Conservation (phyloP, 2,329 filamentous ascomycete species). For the Cladophialophora bantiana region DNA sequence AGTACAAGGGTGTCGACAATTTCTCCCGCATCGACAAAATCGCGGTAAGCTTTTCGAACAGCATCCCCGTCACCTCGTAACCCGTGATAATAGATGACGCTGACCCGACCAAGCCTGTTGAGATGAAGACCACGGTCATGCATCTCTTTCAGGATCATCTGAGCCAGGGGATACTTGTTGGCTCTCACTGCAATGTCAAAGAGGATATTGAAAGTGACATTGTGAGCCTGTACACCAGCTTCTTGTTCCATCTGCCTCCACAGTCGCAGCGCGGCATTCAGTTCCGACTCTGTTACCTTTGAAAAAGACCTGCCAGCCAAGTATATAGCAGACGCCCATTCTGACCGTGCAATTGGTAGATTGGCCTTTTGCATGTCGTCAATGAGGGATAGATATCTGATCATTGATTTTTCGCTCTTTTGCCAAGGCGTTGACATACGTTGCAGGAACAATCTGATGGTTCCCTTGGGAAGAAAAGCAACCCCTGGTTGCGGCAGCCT, state of each 20-base stretch:
- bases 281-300: slow-evolving; percentile 63
- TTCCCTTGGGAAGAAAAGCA: slow-evolving; percentile 55
- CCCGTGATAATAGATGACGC: slow-evolving; percentile 83
- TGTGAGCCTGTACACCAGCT: slow-evolving; percentile 69
- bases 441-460: slow-evolving; percentile 70
- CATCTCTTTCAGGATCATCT: slow-evolving; percentile 87
- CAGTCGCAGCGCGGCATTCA: slow-evolving; percentile 73
- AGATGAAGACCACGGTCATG: slow-evolving; percentile 68
- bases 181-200: slow-evolving; percentile 88
- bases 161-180: slow-evolving; percentile 81
- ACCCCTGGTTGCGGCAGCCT: slow-evolving; percentile 62
- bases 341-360: slow-evolving; percentile 68
- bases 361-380: slow-evolving; percentile 81
- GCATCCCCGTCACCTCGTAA: slow-evolving; percentile 74
- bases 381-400: slow-evolving; percentile 81
- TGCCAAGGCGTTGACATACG: slow-evolving; percentile 69
- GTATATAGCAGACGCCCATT: slow-evolving; percentile 87
- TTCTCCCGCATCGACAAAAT: slow-evolving; percentile 84
- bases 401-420: slow-evolving; percentile 68
- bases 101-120: slow-evolving; percentile 82
- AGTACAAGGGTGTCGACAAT: slow-evolving; percentile 86
- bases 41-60: slow-evolving; percentile 77
- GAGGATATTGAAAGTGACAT: slow-evolving; percentile 90
- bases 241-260: slow-evolving; percentile 91
- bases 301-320: slow-evolving; percentile 75